phyloP scores from a whole-genome alignment of 2,329 filamentous ascomycete species.

The Fusarium sp. region DNA sequence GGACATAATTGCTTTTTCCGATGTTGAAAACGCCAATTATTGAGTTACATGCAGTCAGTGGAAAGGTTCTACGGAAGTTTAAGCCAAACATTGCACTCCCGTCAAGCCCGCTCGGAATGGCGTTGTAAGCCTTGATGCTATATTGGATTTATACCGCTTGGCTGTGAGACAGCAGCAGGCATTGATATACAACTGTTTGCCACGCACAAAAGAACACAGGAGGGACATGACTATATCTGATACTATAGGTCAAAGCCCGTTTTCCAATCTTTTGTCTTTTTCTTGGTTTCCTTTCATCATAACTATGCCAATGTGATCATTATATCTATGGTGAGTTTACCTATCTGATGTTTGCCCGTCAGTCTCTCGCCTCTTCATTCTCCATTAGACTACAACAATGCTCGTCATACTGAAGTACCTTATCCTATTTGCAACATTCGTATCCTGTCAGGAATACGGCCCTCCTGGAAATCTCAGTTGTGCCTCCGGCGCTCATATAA shows the following conservation, averaged over 20 bases:
- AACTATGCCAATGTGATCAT: background rate
- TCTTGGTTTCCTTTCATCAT: background rate
- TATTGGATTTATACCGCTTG: constrained; percentile 4
- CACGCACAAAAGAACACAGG: background rate
- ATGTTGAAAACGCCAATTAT: constrained; percentile 15
- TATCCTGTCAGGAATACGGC: background rate
- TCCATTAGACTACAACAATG: constrained; percentile 3
- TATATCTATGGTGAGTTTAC: background rate
- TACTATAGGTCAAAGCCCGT: background rate
- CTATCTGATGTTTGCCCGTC: accelerated
- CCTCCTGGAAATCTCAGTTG: constrained; percentile 8
- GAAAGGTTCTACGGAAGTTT: background rate
- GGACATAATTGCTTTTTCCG: constrained; percentile 4
- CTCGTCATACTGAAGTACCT: constrained; percentile 7
- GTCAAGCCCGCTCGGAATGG: background rate
- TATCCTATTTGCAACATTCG: constrained; percentile 4
- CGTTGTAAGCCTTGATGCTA: background rate
- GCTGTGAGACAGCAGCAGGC: constrained; percentile 9
- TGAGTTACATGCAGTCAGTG: background rate
- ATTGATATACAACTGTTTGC: constrained; percentile 5
- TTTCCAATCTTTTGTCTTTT: background rate
- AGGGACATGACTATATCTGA: background rate
- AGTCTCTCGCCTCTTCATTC: background rate
- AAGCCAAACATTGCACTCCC: background rate
- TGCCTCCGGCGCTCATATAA: constrained; percentile 36